Evolutionary conservation across 768 basidiomycete genomes (phyloP).

Genomic region (Rhizopogon rudus): DNA sequence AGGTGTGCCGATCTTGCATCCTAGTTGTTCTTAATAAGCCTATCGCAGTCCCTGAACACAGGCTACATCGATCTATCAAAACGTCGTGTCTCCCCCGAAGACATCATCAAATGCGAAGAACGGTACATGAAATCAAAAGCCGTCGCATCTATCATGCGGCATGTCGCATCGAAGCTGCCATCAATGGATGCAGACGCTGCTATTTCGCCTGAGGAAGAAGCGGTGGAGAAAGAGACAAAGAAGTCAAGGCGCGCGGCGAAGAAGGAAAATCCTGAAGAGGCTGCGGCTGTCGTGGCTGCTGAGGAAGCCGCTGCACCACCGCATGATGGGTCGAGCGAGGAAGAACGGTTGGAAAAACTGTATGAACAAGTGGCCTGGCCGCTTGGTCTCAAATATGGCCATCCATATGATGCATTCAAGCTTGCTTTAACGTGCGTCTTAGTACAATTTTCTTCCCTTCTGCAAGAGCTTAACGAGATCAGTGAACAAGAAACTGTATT

Average conservation of each 20-base stretch:
- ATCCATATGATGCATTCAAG: slow-evolving; percentile 98
- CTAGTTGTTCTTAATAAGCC: neutral
- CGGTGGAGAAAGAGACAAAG: slow-evolving; percentile 44
- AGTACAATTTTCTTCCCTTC: neutral
- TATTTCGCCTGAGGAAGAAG: slow-evolving; percentile 23
- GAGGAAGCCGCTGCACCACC: slow-evolving; percentile 22
- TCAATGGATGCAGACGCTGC: slow-evolving; percentile 26
- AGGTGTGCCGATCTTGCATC: slow-evolving; percentile 43
- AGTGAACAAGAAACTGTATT: slow-evolving; percentile 84
- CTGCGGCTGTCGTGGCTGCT: slow-evolving; percentile 37
- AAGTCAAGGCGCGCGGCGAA: slow-evolving; percentile 38
- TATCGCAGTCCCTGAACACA: slow-evolving; percentile 24
- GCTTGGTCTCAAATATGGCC: slow-evolving; percentile 85
- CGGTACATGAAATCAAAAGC: slow-evolving; percentile 98
- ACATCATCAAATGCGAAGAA: slow-evolving; percentile 98
- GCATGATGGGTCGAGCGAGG: slow-evolving; percentile 49
- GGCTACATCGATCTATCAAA: slow-evolving; percentile 99
- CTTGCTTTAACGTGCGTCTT: slow-evolving; percentile 81
- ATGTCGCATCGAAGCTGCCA: slow-evolving; percentile 82
- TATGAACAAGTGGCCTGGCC: slow-evolving; percentile 96
- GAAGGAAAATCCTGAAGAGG: slow-evolving; percentile 43
- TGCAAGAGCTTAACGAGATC: neutral
- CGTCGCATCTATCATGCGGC: slow-evolving; percentile 88
- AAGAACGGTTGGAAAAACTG: slow-evolving; percentile 75
- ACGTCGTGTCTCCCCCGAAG: slow-evolving; percentile 95